These are phyloP conservation scores for Mediolabrus comicus DNA, from an alignment of 108 stramenopile genomes.

Conservation along the genomic window DNA sequence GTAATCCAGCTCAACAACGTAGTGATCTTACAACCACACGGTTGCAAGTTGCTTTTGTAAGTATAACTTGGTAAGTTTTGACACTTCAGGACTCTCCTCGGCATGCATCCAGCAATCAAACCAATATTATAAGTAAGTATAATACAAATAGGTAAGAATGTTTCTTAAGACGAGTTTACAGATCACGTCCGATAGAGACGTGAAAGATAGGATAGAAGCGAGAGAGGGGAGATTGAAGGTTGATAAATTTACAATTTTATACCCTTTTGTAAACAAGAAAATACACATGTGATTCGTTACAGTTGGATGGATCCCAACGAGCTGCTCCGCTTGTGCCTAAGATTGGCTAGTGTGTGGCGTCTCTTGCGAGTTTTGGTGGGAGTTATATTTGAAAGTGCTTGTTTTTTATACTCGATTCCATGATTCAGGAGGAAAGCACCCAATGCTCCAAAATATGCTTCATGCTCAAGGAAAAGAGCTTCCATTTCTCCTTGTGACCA, in stretches of 20 bases:
- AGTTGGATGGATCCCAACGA: slow-evolving; percentile 14
- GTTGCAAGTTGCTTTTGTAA: neutral
- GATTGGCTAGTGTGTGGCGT: neutral
- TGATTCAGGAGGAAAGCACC: slow-evolving; percentile 88
- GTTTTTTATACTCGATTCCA: slow-evolving; percentile 47
- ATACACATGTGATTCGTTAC: neutral
- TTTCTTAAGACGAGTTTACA: neutral
- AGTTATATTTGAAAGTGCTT: neutral
- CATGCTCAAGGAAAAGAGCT: slow-evolving; percentile 95
- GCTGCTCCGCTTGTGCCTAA: slow-evolving; percentile 26
- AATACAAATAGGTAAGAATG: neutral
- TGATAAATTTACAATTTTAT: neutral
- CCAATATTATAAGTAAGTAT: slow-evolving; percentile 2
- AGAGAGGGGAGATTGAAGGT: neutral
- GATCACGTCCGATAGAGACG: neutral
- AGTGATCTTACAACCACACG: neutral
- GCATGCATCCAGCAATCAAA: neutral
- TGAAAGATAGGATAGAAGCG: no score
- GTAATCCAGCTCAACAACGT: neutral
- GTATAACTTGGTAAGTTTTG: neutral
- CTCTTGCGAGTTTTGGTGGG: slow-evolving; percentile 12
- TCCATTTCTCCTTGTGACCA: slow-evolving; percentile 97
- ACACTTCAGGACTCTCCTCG: neutral
- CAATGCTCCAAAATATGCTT: slow-evolving; percentile 93
- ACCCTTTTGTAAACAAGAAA: no score